A percentile compares a stretch with the other conserved stretches of the same genome.
Conservation (phyloP, 2,329 filamentous ascomycete genomes). For the Alternaria arbusti region DNA sequence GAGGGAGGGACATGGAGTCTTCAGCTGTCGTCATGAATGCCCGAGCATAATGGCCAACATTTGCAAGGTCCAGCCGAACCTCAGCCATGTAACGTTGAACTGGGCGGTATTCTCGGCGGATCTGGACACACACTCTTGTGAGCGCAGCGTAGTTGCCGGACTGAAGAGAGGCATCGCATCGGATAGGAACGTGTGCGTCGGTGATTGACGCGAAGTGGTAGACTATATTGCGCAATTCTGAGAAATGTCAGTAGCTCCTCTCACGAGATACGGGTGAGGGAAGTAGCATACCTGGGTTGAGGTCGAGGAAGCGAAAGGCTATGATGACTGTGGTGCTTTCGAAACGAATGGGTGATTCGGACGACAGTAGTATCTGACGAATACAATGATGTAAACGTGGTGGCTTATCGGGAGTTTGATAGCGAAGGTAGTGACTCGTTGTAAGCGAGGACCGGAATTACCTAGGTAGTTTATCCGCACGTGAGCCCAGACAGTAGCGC, state of each 20-base stretch:
- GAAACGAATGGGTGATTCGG: not conserved
- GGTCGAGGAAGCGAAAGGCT: not conserved
- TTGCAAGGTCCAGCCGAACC: not conserved
- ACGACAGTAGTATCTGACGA: not conserved
- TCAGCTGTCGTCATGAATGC: not conserved
- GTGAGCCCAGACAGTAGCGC: not conserved
- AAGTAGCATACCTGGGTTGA: not conserved
- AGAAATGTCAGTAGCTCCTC: not conserved
- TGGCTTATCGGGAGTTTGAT: not conserved
- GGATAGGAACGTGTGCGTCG: not conserved
- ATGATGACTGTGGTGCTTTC: not conserved
- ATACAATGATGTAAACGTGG: not conserved
- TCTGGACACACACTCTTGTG: not conserved
- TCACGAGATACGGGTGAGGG: not conserved
- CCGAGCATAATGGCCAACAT: not conserved
- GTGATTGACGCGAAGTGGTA: not conserved
- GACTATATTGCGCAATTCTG: not conserved
- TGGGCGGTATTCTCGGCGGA: not conserved
- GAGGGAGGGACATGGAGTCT: not conserved
- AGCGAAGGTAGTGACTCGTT: not conserved
- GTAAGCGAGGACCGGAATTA: not conserved
- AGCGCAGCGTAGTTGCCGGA: not conserved
- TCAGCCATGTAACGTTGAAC: not conserved
- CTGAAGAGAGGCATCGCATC: not conserved
- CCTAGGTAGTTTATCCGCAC: not conserved